Evolutionary conservation across 2,329 filamentous ascomycete genomes (phyloP), one percentile per base, ranked within the genome.

Genomic region (Penicillium vulpinum): DNA sequence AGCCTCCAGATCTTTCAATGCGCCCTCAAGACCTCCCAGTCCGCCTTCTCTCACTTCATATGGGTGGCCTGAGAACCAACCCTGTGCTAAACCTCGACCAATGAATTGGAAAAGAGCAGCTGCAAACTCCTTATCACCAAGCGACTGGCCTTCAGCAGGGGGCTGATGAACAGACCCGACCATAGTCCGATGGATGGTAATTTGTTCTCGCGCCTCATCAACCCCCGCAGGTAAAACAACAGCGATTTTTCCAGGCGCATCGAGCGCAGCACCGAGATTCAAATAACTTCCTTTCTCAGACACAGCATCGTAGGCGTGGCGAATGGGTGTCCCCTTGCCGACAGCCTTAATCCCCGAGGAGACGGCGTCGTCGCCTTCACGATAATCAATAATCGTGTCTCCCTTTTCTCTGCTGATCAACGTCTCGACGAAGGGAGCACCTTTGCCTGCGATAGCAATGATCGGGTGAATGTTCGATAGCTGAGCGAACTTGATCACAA

Each of bases 301-400:
- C 0, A 85, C 79, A 0, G 85, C 81, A 62, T 89, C 86, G 56
- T 81, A 82, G 0, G 83, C 85, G 58, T 85, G 75, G 6, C 76
- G 62, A 16, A 85, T 56, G 1, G 60, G 62, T 58, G 78, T 77
- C 13, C 73, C 63, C 2, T 76, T 76, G 6, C 64, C 58, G 1
- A 62, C 64, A 0, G 64, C 62, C 9, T 71, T 71, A 41, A 77
- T 70, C 15, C 80, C 72, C 2, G 77, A 78, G 15, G 85, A 73
- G 6, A 86, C 75, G 2, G 78, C 77, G 0, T 82, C 81, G 52
- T 83, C 77, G 10, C 85, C 85, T 0, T 75, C 67, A 26, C 85
- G 82, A 70, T 88, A 87, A 73, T 88, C 85, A 56, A 88, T 68
- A 22, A 88, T 73, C 0, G 75, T 72, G 64, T 88, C 85, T 38